Percentiles rank a stretch among this genome's conserved stretches.
Conservation (phyloP, 176 grass and related monocot species). For the Puya raimondii region DNA sequence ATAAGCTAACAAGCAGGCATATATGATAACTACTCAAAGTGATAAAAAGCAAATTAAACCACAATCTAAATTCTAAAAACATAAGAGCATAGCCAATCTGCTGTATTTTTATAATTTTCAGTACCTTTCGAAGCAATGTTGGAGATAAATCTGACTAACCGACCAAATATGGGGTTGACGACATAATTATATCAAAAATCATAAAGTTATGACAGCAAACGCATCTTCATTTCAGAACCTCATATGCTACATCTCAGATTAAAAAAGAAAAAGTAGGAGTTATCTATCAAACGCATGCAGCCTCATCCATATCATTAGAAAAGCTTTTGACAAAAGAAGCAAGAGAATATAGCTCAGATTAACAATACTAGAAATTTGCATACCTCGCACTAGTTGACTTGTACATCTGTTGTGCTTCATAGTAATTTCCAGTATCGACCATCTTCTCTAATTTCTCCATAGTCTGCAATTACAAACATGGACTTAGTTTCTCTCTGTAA, state of each 20-base stretch:
- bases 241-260: background rate
- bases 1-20: background rate
- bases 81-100: too few relatives aligned
- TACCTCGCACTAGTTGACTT: constrained; percentile 87
- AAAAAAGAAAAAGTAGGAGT: background rate
- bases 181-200: constrained; percentile 3
- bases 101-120: background rate
- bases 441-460: constrained; percentile 68
- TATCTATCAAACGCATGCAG: background rate
- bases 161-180: background rate
- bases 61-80: background rate
- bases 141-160: background rate
- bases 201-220: background rate
- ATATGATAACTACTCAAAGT: background rate
- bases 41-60: background rate
- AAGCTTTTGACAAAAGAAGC: constrained; percentile 3
- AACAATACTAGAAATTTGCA: background rate
- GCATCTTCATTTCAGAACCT: background rate
- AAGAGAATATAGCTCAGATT: background rate
- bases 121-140: background rate
- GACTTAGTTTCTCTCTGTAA: background rate
- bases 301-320: background rate
- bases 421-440: constrained; percentile 66
- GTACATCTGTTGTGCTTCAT: constrained; percentile 93
- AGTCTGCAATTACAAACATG: constrained; percentile 34